A percentile compares a stretch with the other conserved stretches of the same genome.
Conservation (phyloP, 2,329 filamentous ascomycete species). For the Monosporascus cannonballus region DNA sequence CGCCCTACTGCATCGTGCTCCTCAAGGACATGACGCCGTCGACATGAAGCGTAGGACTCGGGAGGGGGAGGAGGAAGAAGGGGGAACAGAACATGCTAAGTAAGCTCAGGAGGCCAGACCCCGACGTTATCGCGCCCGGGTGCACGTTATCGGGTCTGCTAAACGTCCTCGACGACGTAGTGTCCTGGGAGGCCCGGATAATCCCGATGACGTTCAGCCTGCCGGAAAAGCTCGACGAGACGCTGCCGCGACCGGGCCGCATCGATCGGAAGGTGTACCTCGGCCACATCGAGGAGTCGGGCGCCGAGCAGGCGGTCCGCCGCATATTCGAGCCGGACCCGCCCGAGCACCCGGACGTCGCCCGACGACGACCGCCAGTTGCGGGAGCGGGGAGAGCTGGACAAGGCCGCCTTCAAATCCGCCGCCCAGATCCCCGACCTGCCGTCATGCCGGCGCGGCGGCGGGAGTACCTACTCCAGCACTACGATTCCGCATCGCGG, state of each 20-base stretch:
- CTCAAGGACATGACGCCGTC: slow-evolving; percentile 51
- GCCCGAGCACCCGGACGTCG: slow-evolving; percentile 1
- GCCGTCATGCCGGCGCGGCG: slow-evolving; percentile 43
- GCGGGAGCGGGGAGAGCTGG: slow-evolving; percentile 23
- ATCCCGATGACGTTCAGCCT: slow-evolving; percentile 71
- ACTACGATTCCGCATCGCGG: slow-evolving; percentile 12
- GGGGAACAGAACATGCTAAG: slow-evolving; percentile 10
- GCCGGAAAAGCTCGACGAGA: slow-evolving; percentile 57
- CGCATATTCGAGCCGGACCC: slow-evolving; percentile 37
- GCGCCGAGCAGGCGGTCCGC: slow-evolving; percentile 39
- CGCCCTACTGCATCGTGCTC: slow-evolving; percentile 38
- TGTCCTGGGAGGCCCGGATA: slow-evolving; percentile 62
- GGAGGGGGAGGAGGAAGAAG: slow-evolving; percentile 6
- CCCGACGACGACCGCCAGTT: slow-evolving; percentile 7
- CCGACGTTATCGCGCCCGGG: slow-evolving; percentile 9
- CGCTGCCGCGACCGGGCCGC: slow-evolving; percentile 59
- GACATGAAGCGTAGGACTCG: slow-evolving; percentile 32
- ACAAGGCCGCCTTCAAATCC: slow-evolving; percentile 47
- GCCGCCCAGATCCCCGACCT: slow-evolving; percentile 42
- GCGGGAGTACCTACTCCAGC: slow-evolving; percentile 41
- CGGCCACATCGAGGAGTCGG: slow-evolving; percentile 37
- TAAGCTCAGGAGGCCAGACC: background rate
- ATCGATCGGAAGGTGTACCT: slow-evolving; percentile 61
- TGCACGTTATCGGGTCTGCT: slow-evolving; percentile 59
- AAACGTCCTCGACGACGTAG: slow-evolving; percentile 66